Base-by-base conservation (phyloP, 2,329 filamentous ascomycete genomes). In the Aspergillus chevalieri region DNA sequence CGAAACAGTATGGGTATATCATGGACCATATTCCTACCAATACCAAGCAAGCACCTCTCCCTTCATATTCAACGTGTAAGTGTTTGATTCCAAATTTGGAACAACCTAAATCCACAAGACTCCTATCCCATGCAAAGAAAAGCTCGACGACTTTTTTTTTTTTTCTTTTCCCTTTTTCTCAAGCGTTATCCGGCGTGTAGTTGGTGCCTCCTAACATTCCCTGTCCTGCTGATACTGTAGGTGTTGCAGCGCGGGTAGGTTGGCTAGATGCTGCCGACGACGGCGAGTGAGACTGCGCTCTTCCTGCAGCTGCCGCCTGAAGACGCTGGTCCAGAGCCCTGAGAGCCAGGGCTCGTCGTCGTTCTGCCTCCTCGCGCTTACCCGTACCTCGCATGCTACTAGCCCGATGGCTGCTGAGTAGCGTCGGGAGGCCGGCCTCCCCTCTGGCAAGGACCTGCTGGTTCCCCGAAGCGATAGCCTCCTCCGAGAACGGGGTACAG, bases 261-360 rank as follows among this genome's bases (percentile, higher is more conserved):
- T 55, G 70, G 57, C 53, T 73, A 42, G 47, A 67, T 34, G 64
- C 48, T 12, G 26, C 8, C 5, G 38, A 38, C 38, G 64, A 48
- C 5, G 65, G 50, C 10, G 65, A 56, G 48, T 57, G 69, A 49
- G 72, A 65, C 17, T 76, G 64, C 24, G 74, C 66, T 43, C 78
- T 72, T 51, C 70, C 78, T 30, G 76, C 77, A 14, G 87, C 85
- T 3, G 90, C 89, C n/a, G 89, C 87, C 68, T 93, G 87, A 47
- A 98, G 75, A 56, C 93, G 80, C 72, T 97, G 90, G 68, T 98
- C 93, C 48, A 98, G 74, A 3, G 91, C 92, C 65, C 92, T 92
- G 49, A 98, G 77, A 1, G 93, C 93, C 57, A 98, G 74, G 0
- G 91, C 91, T 57, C 93, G 81, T 65, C 93, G 82, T 57, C 93